phyloP scores from a whole-genome alignment of 768 basidiomycete genomes.

The Suillus weaverae region DNA sequence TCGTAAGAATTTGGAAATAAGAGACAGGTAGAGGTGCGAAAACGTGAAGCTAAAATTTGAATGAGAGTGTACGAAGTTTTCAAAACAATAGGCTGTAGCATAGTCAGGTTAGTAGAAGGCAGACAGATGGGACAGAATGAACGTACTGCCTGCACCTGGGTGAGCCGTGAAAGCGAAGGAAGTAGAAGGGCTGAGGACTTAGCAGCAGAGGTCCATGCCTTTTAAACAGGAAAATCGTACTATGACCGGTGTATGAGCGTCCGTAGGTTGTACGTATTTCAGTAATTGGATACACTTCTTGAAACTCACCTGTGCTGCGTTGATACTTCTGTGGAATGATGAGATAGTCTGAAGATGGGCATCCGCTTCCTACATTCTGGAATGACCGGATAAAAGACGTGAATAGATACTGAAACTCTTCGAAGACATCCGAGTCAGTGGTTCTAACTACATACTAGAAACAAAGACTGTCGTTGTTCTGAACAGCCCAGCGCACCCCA shows the following conservation, averaged over 20 bases:
- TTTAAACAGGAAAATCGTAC: not conserved
- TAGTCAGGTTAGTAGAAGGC: not conserved
- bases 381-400: not conserved
- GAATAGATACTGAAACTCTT: not conserved
- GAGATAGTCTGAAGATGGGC: not conserved
- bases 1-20: not conserved
- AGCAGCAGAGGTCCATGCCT: not conserved
- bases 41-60: not conserved
- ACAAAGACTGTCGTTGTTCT: not conserved
- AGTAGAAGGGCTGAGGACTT: not conserved
- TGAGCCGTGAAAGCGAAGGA: not conserved
- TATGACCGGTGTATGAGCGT: not conserved
- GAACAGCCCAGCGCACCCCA: not conserved
- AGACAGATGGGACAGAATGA: too few relatives aligned
- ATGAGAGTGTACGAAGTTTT: not conserved
- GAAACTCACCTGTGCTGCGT: conserved; percentile 53
- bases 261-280: not conserved
- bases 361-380: not conserved
- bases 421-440: not conserved
- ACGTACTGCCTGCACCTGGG: conserved; percentile 5
- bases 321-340: conserved; percentile 20
- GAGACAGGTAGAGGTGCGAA: not conserved
- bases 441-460: not conserved
- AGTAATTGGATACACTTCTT: conserved; percentile 23
- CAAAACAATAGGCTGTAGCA: not conserved